Evolutionary conservation across 139 green algal genomes (phyloP).

Genomic region (Edaphochlamys debaryana): DNA sequence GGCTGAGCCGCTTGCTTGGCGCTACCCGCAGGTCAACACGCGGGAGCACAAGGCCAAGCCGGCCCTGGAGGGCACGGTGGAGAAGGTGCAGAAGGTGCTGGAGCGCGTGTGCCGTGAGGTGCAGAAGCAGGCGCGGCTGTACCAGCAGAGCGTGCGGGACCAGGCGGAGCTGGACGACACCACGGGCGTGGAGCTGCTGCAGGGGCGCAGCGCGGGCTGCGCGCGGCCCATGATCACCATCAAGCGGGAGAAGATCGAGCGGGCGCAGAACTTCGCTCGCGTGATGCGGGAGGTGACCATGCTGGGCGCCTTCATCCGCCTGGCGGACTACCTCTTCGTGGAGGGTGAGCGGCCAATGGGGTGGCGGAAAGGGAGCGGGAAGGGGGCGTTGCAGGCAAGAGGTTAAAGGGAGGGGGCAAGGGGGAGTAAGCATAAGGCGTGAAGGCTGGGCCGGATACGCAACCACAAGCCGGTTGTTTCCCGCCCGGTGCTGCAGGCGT

Average conservation of each 20-base stretch:
- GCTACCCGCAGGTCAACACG: conserved; percentile 61
- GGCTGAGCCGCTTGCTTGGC: too few relatives aligned
- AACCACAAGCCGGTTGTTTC: too few relatives aligned
- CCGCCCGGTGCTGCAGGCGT: too few relatives aligned
- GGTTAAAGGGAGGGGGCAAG: too few relatives aligned
- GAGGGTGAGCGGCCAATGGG: conserved; percentile 46
- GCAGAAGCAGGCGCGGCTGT: conserved; percentile 74
- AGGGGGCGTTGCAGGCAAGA: too few relatives aligned
- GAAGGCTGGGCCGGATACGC: too few relatives aligned
- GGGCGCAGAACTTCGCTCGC: conserved; percentile 70
- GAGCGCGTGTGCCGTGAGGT: conserved; percentile 75
- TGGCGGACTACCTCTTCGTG: conserved; percentile 83
- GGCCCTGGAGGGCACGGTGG: conserved; percentile 69
- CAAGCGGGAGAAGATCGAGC: conserved; percentile 82
- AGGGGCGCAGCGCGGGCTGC: conserved; percentile 47
- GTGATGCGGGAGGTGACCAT: conserved; percentile 79
- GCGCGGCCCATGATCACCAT: conserved; percentile 68
- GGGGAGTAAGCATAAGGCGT: too few relatives aligned
- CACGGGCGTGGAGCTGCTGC: conserved; percentile 80
- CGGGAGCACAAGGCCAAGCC: conserved; percentile 77
- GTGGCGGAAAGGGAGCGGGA: not conserved
- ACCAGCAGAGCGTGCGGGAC: conserved; percentile 76
- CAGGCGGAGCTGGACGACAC: conserved; percentile 79
- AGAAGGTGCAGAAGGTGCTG: conserved; percentile 79
- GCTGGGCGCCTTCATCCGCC: conserved; percentile 80